Evolutionary conservation across 805 yeast genomes (phyloP).

Genomic region (Metschnikowia rubicola): DNA sequence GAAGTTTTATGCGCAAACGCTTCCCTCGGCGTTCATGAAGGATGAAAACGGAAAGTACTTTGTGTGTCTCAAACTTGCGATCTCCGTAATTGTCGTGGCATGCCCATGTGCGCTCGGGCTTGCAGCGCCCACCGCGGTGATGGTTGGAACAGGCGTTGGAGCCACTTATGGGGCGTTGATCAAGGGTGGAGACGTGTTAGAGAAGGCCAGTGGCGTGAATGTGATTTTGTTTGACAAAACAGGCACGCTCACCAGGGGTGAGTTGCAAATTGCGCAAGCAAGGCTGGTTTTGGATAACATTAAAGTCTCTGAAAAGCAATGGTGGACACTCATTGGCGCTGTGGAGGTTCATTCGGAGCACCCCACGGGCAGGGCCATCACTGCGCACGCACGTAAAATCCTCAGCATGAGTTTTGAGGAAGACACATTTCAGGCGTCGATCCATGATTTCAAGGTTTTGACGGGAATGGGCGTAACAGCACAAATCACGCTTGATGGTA

Average conservation of each 20-base stretch:
- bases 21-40: slow-evolving; percentile 48
- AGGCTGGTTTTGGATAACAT: not conserved
- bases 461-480: slow-evolving; percentile 49
- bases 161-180: slow-evolving; percentile 85
- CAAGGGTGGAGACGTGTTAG: slow-evolving; percentile 90
- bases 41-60: slow-evolving; percentile 55
- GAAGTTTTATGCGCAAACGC: slow-evolving; percentile 16
- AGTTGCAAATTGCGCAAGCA: slow-evolving; percentile 45
- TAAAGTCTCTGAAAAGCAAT: slow-evolving; percentile 21
- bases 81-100: slow-evolving; percentile 93
- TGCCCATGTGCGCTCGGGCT: slow-evolving; percentile 98
- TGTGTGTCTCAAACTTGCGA: slow-evolving; percentile 73
- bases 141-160: slow-evolving; percentile 98
- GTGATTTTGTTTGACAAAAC: slow-evolving; percentile 88
- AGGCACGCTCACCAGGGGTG: slow-evolving; percentile 88
- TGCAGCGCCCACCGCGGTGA: slow-evolving; percentile 97
- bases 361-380: slow-evolving; percentile 78
- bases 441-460: slow-evolving; percentile 34
- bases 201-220: slow-evolving; percentile 60
- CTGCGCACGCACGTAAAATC: slow-evolving; percentile 28
- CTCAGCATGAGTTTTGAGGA: slow-evolving; percentile 32
- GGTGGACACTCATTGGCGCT: slow-evolving; percentile 55
- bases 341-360: slow-evolving; percentile 78
- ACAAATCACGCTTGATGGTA: slow-evolving; percentile 17
- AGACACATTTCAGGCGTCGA: slow-evolving; percentile 23